Evolutionary conservation across 208 protist species (phyloP).

Genomic region (Crithidia expoeki): DNA sequence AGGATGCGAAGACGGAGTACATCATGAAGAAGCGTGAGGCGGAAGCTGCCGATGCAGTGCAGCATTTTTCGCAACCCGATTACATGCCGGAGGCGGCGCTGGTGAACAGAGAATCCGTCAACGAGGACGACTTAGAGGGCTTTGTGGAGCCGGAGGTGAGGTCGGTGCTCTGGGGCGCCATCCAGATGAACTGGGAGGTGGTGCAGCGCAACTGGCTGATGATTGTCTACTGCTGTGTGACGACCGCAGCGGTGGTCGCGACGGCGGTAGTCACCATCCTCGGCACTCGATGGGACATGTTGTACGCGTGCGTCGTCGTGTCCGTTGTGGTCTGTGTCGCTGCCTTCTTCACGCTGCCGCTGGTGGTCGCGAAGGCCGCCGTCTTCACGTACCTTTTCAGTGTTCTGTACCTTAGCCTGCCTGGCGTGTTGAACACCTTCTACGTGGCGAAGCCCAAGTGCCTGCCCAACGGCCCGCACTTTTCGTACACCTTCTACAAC

Average conservation of each 20-base stretch:
- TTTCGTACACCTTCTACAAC: constrained; percentile 68
- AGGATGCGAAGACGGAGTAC: constrained; percentile 39
- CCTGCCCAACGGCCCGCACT: constrained; percentile 67
- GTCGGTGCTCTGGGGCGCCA: constrained; percentile 24
- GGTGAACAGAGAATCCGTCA: neutral
- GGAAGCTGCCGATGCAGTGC: constrained; percentile 1
- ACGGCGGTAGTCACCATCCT: constrained; percentile 39
- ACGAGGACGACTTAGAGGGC: constrained; percentile 5
- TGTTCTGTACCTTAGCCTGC: constrained; percentile 57
- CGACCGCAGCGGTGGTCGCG: constrained; percentile 37
- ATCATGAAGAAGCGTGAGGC: constrained; percentile 21
- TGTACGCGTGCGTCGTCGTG: constrained; percentile 36
- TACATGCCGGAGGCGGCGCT: neutral
- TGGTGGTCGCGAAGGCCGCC: constrained; percentile 41
- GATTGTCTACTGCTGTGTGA: constrained; percentile 36
- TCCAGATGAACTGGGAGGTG: constrained; percentile 41
- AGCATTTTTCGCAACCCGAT: neutral
- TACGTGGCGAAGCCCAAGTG: constrained; percentile 53
- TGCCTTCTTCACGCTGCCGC: constrained; percentile 41
- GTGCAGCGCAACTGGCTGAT: constrained; percentile 36
- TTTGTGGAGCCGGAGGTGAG: constrained; percentile 30
- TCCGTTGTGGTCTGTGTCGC: constrained; percentile 19
- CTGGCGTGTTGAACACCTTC: constrained; percentile 65
- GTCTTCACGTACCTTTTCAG: constrained; percentile 38
- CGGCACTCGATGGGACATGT: constrained; percentile 32